phyloP scores from a whole-genome alignment of 441 rosid genomes.

The Cnidoscolus chayamansa region DNA sequence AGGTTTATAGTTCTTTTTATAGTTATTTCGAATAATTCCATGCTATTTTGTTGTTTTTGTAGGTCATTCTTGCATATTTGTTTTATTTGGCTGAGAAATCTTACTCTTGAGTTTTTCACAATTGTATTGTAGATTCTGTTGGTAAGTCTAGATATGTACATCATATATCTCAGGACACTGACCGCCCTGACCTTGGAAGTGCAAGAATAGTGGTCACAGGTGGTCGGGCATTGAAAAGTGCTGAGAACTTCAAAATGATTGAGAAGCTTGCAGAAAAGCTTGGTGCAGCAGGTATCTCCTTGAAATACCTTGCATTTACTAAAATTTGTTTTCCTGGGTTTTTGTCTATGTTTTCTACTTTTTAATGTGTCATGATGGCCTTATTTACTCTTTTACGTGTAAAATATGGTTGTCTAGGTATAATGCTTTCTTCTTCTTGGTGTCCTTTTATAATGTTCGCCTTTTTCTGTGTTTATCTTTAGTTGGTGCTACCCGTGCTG shows the following conservation, averaged over 20 bases:
- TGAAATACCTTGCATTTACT: not conserved
- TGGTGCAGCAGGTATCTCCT: conserved; percentile 78
- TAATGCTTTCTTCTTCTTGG: not conserved
- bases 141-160: conserved; percentile 66
- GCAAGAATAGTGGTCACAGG: conserved; percentile 84
- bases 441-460: not conserved
- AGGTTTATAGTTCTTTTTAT: conserved; percentile 2
- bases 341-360: not conserved
- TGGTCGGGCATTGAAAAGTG: conserved; percentile 81
- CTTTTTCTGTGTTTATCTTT: conserved; percentile 20
- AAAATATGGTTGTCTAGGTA: not conserved
- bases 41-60: not conserved
- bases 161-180: conserved; percentile 67
- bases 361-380: not conserved
- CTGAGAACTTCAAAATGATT: conserved; percentile 86
- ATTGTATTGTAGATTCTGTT: conserved; percentile 43
- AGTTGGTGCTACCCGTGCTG: conserved; percentile 99
- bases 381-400: not conserved
- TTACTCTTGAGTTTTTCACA: conserved; percentile 6
- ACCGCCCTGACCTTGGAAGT: conserved; percentile 93
- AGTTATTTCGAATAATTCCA: conserved; percentile 7
- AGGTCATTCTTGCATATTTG: not conserved
- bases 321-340: not conserved
- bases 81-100: conserved; percentile 8
- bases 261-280: conserved; percentile 95